phyloP scores from a whole-genome alignment of 805 yeast genomes.

The Candida sphagnicola region DNA sequence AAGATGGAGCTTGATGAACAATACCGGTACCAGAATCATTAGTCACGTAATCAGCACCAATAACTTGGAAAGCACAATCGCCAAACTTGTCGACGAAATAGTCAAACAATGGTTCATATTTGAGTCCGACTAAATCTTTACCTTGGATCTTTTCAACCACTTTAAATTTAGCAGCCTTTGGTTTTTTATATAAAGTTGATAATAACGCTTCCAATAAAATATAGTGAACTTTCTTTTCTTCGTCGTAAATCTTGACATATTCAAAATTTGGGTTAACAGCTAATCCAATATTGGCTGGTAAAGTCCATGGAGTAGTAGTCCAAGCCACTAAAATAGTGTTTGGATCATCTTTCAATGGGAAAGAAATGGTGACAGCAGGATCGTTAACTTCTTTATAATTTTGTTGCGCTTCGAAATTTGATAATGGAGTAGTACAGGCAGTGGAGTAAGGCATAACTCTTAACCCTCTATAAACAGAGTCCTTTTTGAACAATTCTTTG shows the following conservation, averaged over 20 bases:
- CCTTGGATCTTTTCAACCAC: conserved; percentile 80
- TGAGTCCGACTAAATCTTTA: conserved; percentile 69
- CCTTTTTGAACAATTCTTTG: conserved; percentile 79
- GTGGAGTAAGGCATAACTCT: conserved; percentile 99
- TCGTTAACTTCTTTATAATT: conserved; percentile 96
- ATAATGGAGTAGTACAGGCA: conserved; percentile 92
- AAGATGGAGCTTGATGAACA: conserved; percentile 97
- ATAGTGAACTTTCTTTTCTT: conserved; percentile 74
- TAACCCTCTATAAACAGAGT: conserved; percentile 88
- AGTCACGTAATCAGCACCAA: conserved; percentile 79
- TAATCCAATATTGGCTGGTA: conserved; percentile 89
- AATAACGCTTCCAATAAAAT: conserved; percentile 81
- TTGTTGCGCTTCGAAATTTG: conserved; percentile 97
- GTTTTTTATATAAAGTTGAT: conserved; percentile 88
- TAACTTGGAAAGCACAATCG: conserved; percentile 78
- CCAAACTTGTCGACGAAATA: conserved; percentile 74
- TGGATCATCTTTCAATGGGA: conserved; percentile 76
- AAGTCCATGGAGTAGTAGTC: conserved; percentile 99
- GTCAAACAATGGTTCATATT: conserved; percentile 79
- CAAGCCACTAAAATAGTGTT: conserved; percentile 88
- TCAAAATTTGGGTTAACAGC: conserved; percentile 90
- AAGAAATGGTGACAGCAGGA: conserved; percentile 93
- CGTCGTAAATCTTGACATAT: conserved; percentile 89
- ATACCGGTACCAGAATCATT: conserved; percentile 98
- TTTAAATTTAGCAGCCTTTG: conserved; percentile 82